Conservation (phyloP, 2,329 filamentous ascomycete species). For the Verruconis gallopava region DNA sequence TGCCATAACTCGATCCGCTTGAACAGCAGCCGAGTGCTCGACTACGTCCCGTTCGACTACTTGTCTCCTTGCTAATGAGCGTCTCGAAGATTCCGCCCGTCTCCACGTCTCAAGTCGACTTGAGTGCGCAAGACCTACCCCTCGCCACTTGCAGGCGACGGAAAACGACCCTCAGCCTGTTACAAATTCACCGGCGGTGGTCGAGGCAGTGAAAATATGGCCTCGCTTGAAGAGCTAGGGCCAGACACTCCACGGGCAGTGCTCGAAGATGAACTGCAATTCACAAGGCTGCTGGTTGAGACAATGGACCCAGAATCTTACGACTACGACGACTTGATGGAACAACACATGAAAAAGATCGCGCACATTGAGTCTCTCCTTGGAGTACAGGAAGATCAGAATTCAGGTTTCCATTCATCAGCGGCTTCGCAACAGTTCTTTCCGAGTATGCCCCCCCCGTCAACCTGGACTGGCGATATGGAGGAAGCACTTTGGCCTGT, state of each 20-base stretch:
- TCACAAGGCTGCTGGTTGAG: conserved; percentile 18
- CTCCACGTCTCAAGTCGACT: too few relatives aligned
- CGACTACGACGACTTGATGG: conserved; percentile 16
- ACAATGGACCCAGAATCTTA: conserved; percentile 20
- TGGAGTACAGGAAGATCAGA: background rate
- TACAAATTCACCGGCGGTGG: too few relatives aligned
- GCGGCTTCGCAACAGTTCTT: background rate
- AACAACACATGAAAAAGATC: conserved; percentile 15
- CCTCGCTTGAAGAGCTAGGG: background rate
- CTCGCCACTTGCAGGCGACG: too few relatives aligned
- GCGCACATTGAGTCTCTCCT: conserved; percentile 13
- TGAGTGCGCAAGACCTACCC: too few relatives aligned
- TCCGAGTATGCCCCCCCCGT: background rate
- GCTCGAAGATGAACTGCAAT: conserved; percentile 22
- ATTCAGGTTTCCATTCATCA: background rate
- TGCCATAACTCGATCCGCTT: too few relatives aligned
- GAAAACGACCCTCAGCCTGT: too few relatives aligned
- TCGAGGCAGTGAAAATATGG: background rate
- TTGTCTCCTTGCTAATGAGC: too few relatives aligned
- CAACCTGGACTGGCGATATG: background rate
- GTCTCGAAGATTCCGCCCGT: too few relatives aligned
- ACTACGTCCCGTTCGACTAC: too few relatives aligned
- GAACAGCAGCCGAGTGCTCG: too few relatives aligned
- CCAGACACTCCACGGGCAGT: conserved; percentile 13
- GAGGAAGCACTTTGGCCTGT: background rate